Base-by-base conservation (phyloP, 441 rosid species). In the Capsella rubella region DNA sequence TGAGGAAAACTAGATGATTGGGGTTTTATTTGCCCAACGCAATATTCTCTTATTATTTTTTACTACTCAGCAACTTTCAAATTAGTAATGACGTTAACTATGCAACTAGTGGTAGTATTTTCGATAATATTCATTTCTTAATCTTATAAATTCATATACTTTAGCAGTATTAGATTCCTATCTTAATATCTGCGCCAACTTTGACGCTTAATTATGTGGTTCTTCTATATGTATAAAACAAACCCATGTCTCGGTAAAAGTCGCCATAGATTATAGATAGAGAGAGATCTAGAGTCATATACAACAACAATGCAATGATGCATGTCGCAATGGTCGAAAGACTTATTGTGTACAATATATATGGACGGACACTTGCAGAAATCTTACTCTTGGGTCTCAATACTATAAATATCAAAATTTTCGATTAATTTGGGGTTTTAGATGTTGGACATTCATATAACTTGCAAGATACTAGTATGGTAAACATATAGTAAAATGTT, bases 1-100 rank as follows among this genome's bases (percentile, higher is more conserved):
- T 77, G 76, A 77, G 76, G 62, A 15, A 37, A 77, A 57, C 80
- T 64, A 77, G 76, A 77, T 77, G 72, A 77, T 71, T 57, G 57
- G 67, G 25, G 25, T 21, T 71, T 64, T 65, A 59, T 15, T 60
- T 8, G 21, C 70, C 79, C 79, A 54, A 75, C 3, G 75, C 64
- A 34, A 54, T 62, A 69, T 75, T 75, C 71, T 54, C 34, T 18
- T 18, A 1, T 18, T 69, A 46, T 54, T n/a, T 53, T 46, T 1
- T 76, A 76, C 71, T 69, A 34, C 2, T 6, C 37, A 34, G 25
- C 8, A 39, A 69, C 8, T 43, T 60, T 37, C 15, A 45, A 29
- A 9, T 18, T 8, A 25, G 34, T 59, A 52, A 53, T 52, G 8
- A 25, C 8, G 6, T 55, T 10, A 51, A 55, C 52, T 29, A 60